Conservation (phyloP, 208 protist genomes). For the Trypanosoma vivax region DNA sequence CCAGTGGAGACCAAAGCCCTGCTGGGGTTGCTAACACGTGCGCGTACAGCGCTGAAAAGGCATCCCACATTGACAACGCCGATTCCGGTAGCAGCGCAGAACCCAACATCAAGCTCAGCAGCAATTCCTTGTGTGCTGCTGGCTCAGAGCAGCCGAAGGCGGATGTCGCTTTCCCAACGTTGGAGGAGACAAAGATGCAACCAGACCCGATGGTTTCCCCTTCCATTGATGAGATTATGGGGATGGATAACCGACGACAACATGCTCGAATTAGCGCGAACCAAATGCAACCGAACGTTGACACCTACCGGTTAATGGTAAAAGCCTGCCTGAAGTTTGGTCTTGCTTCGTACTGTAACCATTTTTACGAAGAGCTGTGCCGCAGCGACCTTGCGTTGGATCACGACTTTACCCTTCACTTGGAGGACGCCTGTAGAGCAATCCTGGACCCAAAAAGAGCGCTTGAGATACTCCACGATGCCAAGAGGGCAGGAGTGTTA, state of each 20-base stretch:
- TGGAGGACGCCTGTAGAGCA: slow-evolving; percentile 45
- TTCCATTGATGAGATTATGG: slow-evolving; percentile 50
- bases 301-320: slow-evolving; percentile 71
- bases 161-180: neutral
- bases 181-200: neutral
- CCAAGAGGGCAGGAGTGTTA: slow-evolving; percentile 23
- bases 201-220: neutral
- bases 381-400: slow-evolving; percentile 24
- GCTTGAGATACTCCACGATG: slow-evolving; percentile 44
- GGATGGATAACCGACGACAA: slow-evolving; percentile 30
- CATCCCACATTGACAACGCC: no score
- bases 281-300: slow-evolving; percentile 54
- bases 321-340: slow-evolving; percentile 36
- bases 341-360: slow-evolving; percentile 29
- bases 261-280: slow-evolving; percentile 45
- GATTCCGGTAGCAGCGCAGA: no score
- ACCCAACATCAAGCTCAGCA: no score
- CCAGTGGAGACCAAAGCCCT: no score
- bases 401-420: slow-evolving; percentile 35
- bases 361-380: slow-evolving; percentile 42
- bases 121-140: no score
- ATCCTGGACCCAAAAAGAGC: slow-evolving; percentile 38
- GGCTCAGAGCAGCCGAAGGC: no score
- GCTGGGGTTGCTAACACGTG: no score
- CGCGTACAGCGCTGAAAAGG: no score